Base-by-base conservation (phyloP, 2,329 filamentous ascomycete genomes). In the Arthrobotrys megalospora region DNA sequence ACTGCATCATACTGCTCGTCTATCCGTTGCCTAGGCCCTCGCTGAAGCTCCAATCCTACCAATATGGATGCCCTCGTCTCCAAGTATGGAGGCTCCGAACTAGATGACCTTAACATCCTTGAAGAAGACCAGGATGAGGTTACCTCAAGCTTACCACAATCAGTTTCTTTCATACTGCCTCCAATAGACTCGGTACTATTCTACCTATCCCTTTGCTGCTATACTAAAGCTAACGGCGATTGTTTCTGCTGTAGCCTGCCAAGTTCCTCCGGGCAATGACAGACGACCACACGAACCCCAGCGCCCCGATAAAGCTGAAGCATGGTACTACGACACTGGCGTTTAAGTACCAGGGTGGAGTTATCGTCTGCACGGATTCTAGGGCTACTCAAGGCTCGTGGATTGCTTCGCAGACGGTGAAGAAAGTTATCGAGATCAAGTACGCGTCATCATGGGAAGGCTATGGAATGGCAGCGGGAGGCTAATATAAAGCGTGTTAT, bases 391-490 rank as follows among this genome's bases (percentile, higher is more conserved):
- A 96, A 34, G 96, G 96, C 83, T 96, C 96, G 89, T 99, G 96
- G 96, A 99, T 99, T 86, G 96, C 96, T 81, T 97, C 93, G 86
- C 96, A 99, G 89, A 99, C 96, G 67, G 96, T 99, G 84, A 99
- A 99, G 91, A 99, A 99, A 89, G 96, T 99, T 82, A 98, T 99
- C 84, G 94, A 97, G 89, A 97, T 97, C 88, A 97, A 97, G 88
- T 93, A 89, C 45, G 92, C 91, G 66, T 71, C 62, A 62, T 62
- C 60, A 50, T 14, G 19, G 8, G 41, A 36, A 50, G n/a, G 47
- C 16, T 67, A 16, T 11, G 16, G 38, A 45, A 36, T 55, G 41
- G 36, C 19, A 43, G 19, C 21, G 24, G 36, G 36, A 62, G 66
- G 28, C 67, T 78, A 62, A 72, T 53, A 34, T 28, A 14, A 32